Conservation (phyloP, 2,329 filamentous ascomycete genomes). For the Penicillium aurantiogriseum region DNA sequence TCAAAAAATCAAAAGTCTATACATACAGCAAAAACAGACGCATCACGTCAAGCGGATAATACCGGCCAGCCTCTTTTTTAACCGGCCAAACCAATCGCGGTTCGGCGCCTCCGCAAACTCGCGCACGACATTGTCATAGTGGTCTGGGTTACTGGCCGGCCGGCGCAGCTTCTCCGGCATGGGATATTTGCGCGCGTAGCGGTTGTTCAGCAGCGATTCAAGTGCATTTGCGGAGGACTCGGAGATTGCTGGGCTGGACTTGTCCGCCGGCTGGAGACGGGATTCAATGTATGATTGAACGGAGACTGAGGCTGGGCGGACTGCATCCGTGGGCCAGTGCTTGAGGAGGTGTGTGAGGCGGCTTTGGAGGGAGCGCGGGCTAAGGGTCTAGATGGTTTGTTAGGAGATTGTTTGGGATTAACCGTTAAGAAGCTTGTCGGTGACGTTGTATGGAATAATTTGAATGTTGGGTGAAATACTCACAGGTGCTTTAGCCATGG, state of each 20-base stretch:
- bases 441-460: neutral
- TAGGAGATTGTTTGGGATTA: conserved; percentile 3
- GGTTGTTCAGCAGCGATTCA: conserved; percentile 59
- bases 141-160: conserved; percentile 51
- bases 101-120: conserved; percentile 56
- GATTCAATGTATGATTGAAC: conserved; percentile 44
- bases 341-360: conserved; percentile 45
- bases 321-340: conserved; percentile 46
- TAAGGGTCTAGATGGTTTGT: conserved; percentile 21
- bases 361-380: conserved; percentile 29
- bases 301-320: conserved; percentile 47
- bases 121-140: conserved; percentile 53
- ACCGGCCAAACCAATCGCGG: conserved; percentile 46
- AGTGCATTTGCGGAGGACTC: conserved; percentile 55
- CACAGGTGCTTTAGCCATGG: conserved; percentile 29
- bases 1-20: conserved; percentile 1
- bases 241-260: conserved; percentile 24
- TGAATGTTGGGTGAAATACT: neutral
- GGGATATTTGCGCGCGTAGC: conserved; percentile 54
- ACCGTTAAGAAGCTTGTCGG: neutral
- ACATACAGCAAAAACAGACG: conserved; percentile 44
- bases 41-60: conserved; percentile 46
- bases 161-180: conserved; percentile 48
- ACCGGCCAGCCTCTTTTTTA: conserved; percentile 49
- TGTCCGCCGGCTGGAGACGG: conserved; percentile 25